Evolutionary conservation across 352 stramenopile genomes (phyloP).

Genomic region (Phytophthora nicotianae): DNA sequence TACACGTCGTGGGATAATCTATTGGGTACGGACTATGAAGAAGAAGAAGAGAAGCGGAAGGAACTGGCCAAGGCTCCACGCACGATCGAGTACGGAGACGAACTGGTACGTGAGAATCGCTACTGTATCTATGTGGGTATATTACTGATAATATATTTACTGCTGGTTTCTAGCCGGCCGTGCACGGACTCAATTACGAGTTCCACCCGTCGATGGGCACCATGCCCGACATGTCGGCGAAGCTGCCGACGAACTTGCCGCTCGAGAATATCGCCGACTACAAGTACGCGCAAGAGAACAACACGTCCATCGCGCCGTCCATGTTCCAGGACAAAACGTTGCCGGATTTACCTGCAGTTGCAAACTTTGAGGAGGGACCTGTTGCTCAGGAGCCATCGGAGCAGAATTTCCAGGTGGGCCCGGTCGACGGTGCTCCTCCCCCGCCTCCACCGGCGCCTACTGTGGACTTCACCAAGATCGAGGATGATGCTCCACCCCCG

Average conservation of each 20-base stretch:
- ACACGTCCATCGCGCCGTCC: conserved; percentile 78
- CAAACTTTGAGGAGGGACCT: conserved; percentile 70
- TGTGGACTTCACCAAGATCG: conserved; percentile 61
- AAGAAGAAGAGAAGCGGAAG: conserved; percentile 88
- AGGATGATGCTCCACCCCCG: conserved; percentile 51
- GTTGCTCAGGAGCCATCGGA: conserved; percentile 63
- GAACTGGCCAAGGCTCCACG: conserved; percentile 78
- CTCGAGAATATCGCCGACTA: conserved; percentile 83
- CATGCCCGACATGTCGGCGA: conserved; percentile 74
- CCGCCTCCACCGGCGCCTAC: conserved; percentile 62
- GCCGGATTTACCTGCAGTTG: conserved; percentile 66
- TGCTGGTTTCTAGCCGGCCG: conserved; percentile 43
- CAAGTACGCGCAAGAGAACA: conserved; percentile 73
- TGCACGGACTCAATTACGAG: conserved; percentile 80
- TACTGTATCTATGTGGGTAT: not conserved
- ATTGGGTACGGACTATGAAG: conserved; percentile 83
- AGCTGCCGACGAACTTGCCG: conserved; percentile 78
- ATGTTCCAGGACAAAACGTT: conserved; percentile 84
- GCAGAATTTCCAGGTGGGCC: conserved; percentile 66
- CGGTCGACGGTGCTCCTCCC: conserved; percentile 63
- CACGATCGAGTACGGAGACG: conserved; percentile 82
- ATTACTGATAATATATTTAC: conserved; percentile 2
- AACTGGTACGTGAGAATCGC: conserved; percentile 51
- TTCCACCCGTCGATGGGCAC: conserved; percentile 73
- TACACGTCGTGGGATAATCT: conserved; percentile 91